phyloP scores from a whole-genome alignment of 257 asterid genomes.

The Fraxinus cuspidata region DNA sequence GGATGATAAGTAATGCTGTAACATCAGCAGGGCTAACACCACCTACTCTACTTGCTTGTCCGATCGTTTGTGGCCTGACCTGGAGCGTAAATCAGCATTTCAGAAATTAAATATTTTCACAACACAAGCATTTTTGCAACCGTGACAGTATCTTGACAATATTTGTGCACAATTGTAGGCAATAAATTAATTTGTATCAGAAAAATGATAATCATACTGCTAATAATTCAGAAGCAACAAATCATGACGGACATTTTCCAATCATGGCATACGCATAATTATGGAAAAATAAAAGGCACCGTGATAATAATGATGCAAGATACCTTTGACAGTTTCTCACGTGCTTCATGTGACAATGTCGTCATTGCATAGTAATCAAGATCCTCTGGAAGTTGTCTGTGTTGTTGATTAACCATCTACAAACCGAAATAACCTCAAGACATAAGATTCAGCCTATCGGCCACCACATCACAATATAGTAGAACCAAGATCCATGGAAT shows the following conservation, averaged over 20 bases:
- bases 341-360: slow-evolving; percentile 85
- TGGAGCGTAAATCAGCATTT: slow-evolving; percentile 26
- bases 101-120: background rate
- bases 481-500: background rate
- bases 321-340: slow-evolving; percentile 97
- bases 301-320: background rate
- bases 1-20: slow-evolving; percentile 90
- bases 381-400: slow-evolving; percentile 70
- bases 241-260: background rate
- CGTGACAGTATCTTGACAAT: background rate
- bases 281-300: background rate
- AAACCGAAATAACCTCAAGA: slow-evolving; percentile 30
- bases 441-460: slow-evolving; percentile 16
- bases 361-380: slow-evolving; percentile 78
- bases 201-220: background rate
- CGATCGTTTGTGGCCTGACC: slow-evolving; percentile 96
- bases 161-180: background rate
- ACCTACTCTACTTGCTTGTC: slow-evolving; percentile 98
- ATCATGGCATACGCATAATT: background rate
- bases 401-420: slow-evolving; percentile 88
- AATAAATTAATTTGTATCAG: background rate
- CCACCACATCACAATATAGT: background rate
- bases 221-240: background rate
- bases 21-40: slow-evolving; percentile 98
- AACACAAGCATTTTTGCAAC: background rate